Percentiles rank a stretch among this genome's conserved stretches.
Conservation (phyloP, 345 rosid species). For the Xanthoceras sorbifolium region DNA sequence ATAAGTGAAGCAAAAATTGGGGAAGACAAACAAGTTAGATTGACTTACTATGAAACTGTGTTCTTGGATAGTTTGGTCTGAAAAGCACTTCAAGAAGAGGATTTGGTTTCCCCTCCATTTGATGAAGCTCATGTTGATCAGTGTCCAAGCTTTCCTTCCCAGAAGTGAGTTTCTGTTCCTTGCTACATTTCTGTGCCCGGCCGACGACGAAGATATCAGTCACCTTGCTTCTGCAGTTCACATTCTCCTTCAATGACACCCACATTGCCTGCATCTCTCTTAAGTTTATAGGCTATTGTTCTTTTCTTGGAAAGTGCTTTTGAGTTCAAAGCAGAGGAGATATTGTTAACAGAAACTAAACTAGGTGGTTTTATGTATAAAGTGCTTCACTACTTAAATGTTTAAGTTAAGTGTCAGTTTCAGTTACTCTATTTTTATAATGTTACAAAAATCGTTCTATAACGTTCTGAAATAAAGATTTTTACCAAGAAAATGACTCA, state of each 20-base stretch:
- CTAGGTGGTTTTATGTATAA: not conserved
- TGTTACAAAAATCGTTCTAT: no score
- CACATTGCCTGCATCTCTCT: constrained; percentile 37
- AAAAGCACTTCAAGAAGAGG: constrained; percentile 29
- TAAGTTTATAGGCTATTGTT: not conserved
- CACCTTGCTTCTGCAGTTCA: constrained; percentile 29
- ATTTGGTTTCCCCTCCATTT: constrained; percentile 29
- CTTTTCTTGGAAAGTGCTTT: not conserved
- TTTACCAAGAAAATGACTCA: no score
- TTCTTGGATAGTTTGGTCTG: constrained; percentile 23
- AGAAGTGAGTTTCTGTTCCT: not conserved
- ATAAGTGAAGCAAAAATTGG: not conserved
- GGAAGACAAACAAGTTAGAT: not conserved
- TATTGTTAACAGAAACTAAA: not conserved
- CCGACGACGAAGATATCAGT: constrained; percentile 19
- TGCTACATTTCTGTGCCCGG: constrained; percentile 12
- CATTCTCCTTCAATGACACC: constrained; percentile 43
- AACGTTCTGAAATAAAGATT: no score
- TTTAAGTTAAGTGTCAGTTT: not conserved
- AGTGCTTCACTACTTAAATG: not conserved
- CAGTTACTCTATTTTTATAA: no score
- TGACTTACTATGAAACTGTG: constrained; percentile 34
- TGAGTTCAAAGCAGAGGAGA: no score
- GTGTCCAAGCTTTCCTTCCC: constrained; percentile 13
- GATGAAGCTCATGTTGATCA: constrained; percentile 14